A percentile compares a stretch with the other conserved stretches of the same genome.
Evolutionary conservation across 129 eudicot genomes (phyloP).

Genomic region (Artemisia argyi): DNA sequence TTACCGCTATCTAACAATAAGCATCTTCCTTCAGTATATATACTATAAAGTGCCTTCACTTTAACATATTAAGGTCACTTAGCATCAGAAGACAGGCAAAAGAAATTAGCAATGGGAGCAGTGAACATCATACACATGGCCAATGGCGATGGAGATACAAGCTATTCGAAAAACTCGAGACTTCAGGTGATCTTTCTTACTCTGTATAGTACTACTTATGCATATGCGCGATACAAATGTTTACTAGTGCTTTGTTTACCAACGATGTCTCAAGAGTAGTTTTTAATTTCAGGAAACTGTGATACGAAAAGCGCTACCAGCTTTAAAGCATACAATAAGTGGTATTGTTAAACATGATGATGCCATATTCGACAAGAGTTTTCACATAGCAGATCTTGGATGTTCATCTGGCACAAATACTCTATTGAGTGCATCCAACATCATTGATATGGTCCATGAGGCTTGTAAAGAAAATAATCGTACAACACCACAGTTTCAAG

Average conservation of each 20-base stretch:
- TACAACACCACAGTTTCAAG: constrained; percentile 43
- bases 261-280: neutral
- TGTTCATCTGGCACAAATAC: constrained; percentile 69
- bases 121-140: constrained; percentile 23
- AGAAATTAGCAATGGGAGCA: constrained; percentile 6
- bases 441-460: constrained; percentile 26
- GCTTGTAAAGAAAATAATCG: constrained; percentile 2
- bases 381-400: constrained; percentile 60
- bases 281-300: constrained; percentile 26
- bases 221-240: neutral
- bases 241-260: no score
- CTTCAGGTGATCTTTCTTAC: constrained; percentile 25
- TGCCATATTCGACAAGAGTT: neutral
- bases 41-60: no score
- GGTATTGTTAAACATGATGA: neutral
- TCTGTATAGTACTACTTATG: neutral
- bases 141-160: constrained; percentile 20
- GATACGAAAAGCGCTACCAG: constrained; percentile 10
- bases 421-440: constrained; percentile 28
- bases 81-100: neutral
- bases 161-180: constrained; percentile 21
- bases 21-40: no score
- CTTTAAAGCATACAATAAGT: constrained; percentile 23
- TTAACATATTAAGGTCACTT: neutral
- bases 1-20: no score